These are phyloP conservation scores for Acer campestre DNA, from an alignment of 345 rosid species.

Conservation along the genomic window DNA sequence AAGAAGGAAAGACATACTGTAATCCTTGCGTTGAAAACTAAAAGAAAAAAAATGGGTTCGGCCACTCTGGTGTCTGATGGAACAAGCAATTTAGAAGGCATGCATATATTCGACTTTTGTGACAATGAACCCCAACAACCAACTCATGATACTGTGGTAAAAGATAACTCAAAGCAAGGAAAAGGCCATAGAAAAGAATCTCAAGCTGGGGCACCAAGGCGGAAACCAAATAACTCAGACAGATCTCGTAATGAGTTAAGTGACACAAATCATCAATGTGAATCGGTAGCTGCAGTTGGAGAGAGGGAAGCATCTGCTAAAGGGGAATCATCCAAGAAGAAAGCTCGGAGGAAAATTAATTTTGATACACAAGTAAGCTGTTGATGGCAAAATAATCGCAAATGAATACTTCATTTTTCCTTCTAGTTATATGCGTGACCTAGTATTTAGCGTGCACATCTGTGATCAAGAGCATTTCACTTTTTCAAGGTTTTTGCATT, in stretches of 20 bases:
- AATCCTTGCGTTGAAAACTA: neutral
- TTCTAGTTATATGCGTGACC: neutral
- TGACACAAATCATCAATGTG: neutral
- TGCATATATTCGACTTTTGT: neutral
- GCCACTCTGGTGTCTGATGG: neutral
- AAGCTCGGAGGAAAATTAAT: slow-evolving; percentile 33
- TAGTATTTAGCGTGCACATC: neutral
- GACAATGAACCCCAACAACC: slow-evolving; percentile 5
- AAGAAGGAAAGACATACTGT: slow-evolving; percentile 1
- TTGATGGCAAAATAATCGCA: neutral
- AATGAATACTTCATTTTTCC: neutral
- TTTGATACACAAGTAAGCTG: slow-evolving; percentile 44
- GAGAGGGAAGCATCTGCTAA: slow-evolving; percentile 11
- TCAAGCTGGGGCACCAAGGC: neutral
- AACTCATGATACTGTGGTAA: neutral
- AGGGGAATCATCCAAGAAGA: slow-evolving; percentile 19
- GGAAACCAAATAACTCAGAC: neutral
- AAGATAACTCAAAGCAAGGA: neutral
- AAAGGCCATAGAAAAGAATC: neutral
- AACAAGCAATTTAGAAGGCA: neutral
- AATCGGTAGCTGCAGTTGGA: slow-evolving; percentile 2
- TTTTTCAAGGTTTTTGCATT: neutral
- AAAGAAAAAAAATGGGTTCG: neutral
- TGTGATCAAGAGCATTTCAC: neutral
- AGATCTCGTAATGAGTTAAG: neutral